Percentiles rank a stretch among this genome's conserved stretches.
These are phyloP conservation scores for Juncus effusus DNA, from an alignment of 176 grass and related monocot species.

Conservation along the genomic window DNA sequence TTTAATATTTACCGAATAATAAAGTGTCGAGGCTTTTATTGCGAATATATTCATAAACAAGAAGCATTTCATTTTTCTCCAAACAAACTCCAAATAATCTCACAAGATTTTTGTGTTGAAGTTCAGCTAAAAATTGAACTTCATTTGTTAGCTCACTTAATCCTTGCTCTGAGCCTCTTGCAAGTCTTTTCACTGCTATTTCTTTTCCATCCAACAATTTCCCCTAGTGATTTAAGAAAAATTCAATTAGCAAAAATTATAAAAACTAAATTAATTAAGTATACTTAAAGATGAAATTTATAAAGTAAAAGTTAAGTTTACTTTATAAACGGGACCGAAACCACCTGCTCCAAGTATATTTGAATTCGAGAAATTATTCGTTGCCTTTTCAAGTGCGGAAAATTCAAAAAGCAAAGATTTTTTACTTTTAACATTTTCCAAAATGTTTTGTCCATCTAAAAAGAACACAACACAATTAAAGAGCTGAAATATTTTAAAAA, in stretches of 20 bases:
- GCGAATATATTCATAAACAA: slow-evolving; percentile 53
- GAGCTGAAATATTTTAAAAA: not conserved
- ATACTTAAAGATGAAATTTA: not conserved
- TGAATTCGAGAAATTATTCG: slow-evolving; percentile 26
- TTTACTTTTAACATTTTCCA: slow-evolving; percentile 31
- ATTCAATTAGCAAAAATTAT: not conserved
- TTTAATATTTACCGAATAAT: slow-evolving; percentile 43
- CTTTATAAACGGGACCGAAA: slow-evolving; percentile 43
- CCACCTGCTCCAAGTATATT: slow-evolving; percentile 44
- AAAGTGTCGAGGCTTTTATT: slow-evolving; percentile 51
- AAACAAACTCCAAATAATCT: slow-evolving; percentile 46
- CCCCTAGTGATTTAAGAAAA: slow-evolving; percentile 14
- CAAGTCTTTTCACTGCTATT: slow-evolving; percentile 51
- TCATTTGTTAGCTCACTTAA: slow-evolving; percentile 42
- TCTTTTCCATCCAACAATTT: slow-evolving; percentile 42
- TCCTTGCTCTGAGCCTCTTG: slow-evolving; percentile 27
- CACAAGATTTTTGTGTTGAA: slow-evolving; percentile 60
- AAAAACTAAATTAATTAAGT: not conserved
- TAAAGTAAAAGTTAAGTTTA: slow-evolving; percentile 8
- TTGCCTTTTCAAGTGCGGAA: slow-evolving; percentile 29
- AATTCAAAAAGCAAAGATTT: slow-evolving; percentile 46
- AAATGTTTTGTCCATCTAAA: slow-evolving; percentile 18
- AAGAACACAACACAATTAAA: slow-evolving; percentile 15
- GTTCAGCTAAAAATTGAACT: slow-evolving; percentile 36
- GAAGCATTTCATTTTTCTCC: slow-evolving; percentile 32